Percentiles rank a stretch among this genome's conserved stretches.
Conservation (phyloP, 2,329 filamentous ascomycete species). For the Phaeosphaeriaceae sp. region DNA sequence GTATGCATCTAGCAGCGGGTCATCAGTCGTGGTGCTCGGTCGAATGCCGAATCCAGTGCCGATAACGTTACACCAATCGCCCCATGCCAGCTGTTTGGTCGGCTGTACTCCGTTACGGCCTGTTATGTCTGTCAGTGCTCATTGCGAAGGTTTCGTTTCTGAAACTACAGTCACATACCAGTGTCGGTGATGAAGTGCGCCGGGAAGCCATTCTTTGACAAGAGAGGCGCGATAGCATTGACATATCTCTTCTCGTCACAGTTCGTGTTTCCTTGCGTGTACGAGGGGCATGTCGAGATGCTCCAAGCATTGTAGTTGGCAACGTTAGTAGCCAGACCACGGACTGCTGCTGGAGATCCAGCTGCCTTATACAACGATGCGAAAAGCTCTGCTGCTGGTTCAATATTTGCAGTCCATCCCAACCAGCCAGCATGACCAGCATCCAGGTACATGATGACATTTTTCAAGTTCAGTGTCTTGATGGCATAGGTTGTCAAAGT, state of each 20-base stretch:
- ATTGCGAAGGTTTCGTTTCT: not conserved
- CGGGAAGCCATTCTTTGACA: slow-evolving; percentile 54
- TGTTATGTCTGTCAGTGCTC: not conserved
- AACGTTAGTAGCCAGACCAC: slow-evolving; percentile 62
- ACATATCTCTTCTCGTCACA: slow-evolving; percentile 61
- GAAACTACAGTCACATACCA: slow-evolving; percentile 22
- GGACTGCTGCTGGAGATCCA: slow-evolving; percentile 53
- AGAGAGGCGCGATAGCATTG: slow-evolving; percentile 58
- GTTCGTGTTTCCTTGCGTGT: slow-evolving; percentile 53
- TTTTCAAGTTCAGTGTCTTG: slow-evolving; percentile 62
- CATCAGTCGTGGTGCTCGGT: slow-evolving; percentile 67
- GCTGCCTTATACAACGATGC: slow-evolving; percentile 54
- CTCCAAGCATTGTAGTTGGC: slow-evolving; percentile 65
- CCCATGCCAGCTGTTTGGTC: slow-evolving; percentile 62
- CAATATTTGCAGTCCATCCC: slow-evolving; percentile 65
- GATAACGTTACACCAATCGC: slow-evolving; percentile 71
- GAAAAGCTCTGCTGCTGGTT: slow-evolving; percentile 57
- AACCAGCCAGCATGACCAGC: slow-evolving; percentile 70
- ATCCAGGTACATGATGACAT: slow-evolving; percentile 68
- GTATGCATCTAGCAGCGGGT: slow-evolving; percentile 67
- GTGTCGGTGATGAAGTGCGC: slow-evolving; percentile 61
- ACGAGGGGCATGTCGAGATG: slow-evolving; percentile 52
- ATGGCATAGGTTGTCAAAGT: slow-evolving; percentile 63
- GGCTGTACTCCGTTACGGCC: slow-evolving; percentile 67
- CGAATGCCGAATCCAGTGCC: slow-evolving; percentile 68